phyloP scores from a whole-genome alignment of 2,329 filamentous ascomycete species.

The Microascus cirrosus region DNA sequence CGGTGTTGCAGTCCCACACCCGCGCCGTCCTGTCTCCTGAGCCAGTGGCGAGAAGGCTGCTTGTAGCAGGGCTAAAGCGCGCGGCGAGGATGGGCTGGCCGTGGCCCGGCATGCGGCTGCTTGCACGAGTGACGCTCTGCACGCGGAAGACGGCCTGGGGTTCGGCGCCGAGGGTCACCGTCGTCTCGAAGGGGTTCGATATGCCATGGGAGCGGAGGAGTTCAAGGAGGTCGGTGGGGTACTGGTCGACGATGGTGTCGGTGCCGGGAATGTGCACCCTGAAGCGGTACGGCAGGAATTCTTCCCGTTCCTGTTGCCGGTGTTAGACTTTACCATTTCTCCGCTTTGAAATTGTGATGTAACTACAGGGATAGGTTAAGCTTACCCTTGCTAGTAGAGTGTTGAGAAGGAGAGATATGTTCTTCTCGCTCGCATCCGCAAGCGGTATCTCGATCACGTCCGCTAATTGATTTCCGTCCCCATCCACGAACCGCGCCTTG shows the following conservation, averaged over 20 bases:
- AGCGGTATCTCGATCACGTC: constrained; percentile 65
- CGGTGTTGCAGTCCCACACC: constrained; percentile 92
- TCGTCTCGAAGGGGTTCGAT: constrained; percentile 45
- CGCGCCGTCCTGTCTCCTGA: constrained; percentile 84
- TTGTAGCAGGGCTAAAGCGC: constrained; percentile 72
- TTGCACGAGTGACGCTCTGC: constrained; percentile 81
- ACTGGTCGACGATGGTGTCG: constrained; percentile 42
- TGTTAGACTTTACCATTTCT: not conserved
- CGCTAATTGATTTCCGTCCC: constrained; percentile 60
- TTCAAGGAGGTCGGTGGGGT: constrained; percentile 41
- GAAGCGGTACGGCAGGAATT: constrained; percentile 51
- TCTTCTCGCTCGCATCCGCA: constrained; percentile 77
- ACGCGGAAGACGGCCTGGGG: constrained; percentile 93
- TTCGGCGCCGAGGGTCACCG: constrained; percentile 45
- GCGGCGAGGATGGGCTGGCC: constrained; percentile 81
- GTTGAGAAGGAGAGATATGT: constrained; percentile 79
- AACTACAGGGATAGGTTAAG: not conserved
- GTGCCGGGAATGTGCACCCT: constrained; percentile 45
- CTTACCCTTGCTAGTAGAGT: constrained; percentile 66
- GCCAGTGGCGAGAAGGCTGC: constrained; percentile 71
- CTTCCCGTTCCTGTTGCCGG: constrained; percentile 34
- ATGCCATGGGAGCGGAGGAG: constrained; percentile 45
- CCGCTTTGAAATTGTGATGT: not conserved
- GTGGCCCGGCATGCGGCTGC: constrained; percentile 80
- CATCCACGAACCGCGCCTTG: constrained; percentile 80